phyloP scores from a whole-genome alignment of 1,139 yeast species.

The Nakaseomyces nivariensis region DNA sequence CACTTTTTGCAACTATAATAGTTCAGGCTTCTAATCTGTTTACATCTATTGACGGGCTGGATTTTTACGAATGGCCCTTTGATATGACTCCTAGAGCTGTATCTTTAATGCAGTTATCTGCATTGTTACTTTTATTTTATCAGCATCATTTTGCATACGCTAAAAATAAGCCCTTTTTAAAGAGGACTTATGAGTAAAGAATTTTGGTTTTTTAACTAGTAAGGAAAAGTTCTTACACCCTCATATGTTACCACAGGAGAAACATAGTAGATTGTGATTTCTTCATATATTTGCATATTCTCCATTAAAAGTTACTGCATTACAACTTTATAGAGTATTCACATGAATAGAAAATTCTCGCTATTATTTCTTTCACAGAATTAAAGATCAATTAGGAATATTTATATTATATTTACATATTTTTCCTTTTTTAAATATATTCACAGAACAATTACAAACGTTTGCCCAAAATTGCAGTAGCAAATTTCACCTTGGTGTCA shows the following conservation, averaged over 20 bases:
- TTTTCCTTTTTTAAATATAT: background rate
- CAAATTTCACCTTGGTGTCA: conserved; percentile 50
- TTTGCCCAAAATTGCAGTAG: conserved; percentile 56
- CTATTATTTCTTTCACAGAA: too few relatives aligned
- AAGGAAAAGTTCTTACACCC: too few relatives aligned
- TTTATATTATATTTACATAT: conserved; percentile 1
- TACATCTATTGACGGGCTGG: background rate
- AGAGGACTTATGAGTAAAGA: background rate
- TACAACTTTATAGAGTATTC: too few relatives aligned
- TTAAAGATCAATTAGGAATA: background rate
- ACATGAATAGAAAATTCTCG: too few relatives aligned
- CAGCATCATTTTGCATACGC: conserved; percentile 22
- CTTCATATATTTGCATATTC: too few relatives aligned
- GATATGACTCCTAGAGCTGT: conserved; percentile 18
- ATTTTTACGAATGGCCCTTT: conserved; percentile 17
- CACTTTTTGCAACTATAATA: background rate
- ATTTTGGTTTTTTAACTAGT: too few relatives aligned
- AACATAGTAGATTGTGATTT: too few relatives aligned
- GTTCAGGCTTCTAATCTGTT: background rate
- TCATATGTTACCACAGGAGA: too few relatives aligned
- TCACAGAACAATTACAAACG: conserved; percentile 37
- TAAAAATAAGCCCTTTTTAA: background rate
- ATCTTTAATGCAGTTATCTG: conserved; percentile 10
- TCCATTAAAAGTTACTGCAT: too few relatives aligned
- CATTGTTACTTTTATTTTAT: conserved; percentile 13